Evolutionary conservation across 306 rosid genomes (phyloP), one percentile per base, ranked within the genome.

Genomic region (Erythrophleum fordii): DNA sequence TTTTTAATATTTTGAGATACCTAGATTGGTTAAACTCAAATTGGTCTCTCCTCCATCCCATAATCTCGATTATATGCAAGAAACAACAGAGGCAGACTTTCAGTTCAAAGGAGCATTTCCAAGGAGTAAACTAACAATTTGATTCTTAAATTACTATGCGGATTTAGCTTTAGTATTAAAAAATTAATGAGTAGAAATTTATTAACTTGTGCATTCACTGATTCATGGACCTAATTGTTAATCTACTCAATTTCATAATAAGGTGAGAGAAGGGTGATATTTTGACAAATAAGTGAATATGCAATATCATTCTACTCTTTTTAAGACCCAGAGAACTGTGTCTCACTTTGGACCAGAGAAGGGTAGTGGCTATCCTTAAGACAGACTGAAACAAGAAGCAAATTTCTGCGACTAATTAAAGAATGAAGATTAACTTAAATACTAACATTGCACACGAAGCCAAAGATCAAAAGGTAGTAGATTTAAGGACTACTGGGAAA

Each of bases 21-120:
- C 6, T 73, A 34, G 58, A 78, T 76, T 35, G 25, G 77, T 81
- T 52, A 58, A 48, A 35, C 56, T 17, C 41, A 5, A 25, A 16
- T 59, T 76, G 55, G 59, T 51, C 66, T 34, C 25, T 49, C 13
- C 39, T 34, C 49, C 71, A n/a, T 8, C n/a, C 28, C 12, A 4
- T 34, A 58, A 25, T 25, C 17, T 58, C 17, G 18, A 22, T 9
- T 11, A 25, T 58, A 34, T 25, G 34, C 11, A 23, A 11, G 35
- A 58, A 58, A 23, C 18, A 11, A 12, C 34, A 58, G 35, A 26
- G 29, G 26, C 37, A 12, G 37, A 25, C 18, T 59, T 25, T 59
- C 37, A 26, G 18, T 59, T 26, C 9, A 23, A 14, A 25, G 8
- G 5, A 59, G 65, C 18, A 59, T 59, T 59, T 59, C n/a, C 10